Conservation (phyloP, 23 red algal genomes). For the Gracilariopsis chorda region DNA sequence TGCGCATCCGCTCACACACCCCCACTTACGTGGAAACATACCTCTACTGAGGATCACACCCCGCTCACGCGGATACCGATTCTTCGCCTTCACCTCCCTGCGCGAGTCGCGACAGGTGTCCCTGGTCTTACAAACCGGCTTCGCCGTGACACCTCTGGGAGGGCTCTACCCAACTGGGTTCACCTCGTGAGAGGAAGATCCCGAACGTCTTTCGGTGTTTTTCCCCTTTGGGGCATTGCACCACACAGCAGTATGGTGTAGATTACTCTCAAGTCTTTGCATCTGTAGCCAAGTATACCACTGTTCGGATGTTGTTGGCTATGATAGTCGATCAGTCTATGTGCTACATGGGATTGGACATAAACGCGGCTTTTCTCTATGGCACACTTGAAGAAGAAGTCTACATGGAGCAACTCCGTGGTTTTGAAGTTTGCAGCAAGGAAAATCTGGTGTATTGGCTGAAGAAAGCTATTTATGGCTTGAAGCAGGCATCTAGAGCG, state of each 20-base stretch:
- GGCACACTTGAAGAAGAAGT: conserved; percentile 23
- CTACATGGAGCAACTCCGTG: conserved; percentile 26
- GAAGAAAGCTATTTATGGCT: not conserved
- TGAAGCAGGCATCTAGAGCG: conserved; percentile 10
- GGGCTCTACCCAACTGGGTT: no score
- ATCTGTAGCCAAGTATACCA: conserved; percentile 25
- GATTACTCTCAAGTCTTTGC: conserved; percentile 8
- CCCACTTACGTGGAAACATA: no score
- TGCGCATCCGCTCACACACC: no score
- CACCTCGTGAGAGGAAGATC: no score
- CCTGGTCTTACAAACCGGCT: no score
- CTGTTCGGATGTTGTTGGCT: not conserved
- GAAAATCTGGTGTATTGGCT: not conserved
- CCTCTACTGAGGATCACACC: no score
- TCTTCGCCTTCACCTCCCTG: no score
- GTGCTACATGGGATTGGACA: not conserved
- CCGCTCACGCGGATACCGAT: no score
- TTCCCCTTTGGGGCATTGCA: no score
- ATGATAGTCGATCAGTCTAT: not conserved
- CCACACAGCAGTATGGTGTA: conserved; percentile 1
- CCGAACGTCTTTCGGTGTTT: no score
- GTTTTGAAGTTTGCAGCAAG: not conserved
- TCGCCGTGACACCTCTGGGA: no score
- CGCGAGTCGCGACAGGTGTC: no score
- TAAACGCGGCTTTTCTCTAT: conserved; percentile 38